Percentiles rank a stretch among this genome's conserved stretches.
Conservation (phyloP, 768 basidiomycete genomes). For the Boletus pseudo-olivaceus region DNA sequence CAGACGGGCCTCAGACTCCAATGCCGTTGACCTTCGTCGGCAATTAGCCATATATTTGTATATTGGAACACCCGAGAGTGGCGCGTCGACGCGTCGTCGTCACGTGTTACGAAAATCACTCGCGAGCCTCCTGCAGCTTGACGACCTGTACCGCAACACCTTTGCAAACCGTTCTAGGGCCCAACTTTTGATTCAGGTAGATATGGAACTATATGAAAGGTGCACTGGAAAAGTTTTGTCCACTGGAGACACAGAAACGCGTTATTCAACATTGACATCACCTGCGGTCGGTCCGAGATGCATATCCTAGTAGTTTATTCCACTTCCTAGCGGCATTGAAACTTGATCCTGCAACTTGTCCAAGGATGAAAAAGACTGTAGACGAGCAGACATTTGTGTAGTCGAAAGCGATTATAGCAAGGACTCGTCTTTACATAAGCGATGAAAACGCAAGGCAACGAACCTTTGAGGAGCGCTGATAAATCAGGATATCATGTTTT, state of each 20-base stretch:
- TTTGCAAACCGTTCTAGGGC: neutral
- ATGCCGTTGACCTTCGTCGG: slow-evolving; percentile 25
- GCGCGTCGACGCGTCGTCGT: slow-evolving; percentile 14
- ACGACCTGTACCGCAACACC: neutral
- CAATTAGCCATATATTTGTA: slow-evolving; percentile 16
- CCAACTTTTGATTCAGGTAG: too few species aligned
- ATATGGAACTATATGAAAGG: too few species aligned
- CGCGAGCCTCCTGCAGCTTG: neutral
- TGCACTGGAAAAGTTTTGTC: neutral
- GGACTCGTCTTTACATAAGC: slow-evolving; percentile 8
- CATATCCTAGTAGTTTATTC: neutral
- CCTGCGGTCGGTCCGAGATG: neutral
- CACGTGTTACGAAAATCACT: slow-evolving; percentile 30
- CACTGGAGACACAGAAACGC: neutral
- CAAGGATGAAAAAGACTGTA: neutral
- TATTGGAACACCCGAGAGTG: neutral
- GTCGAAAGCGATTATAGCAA: neutral
- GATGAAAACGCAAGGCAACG: neutral
- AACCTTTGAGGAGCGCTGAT: neutral
- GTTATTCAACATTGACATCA: neutral
- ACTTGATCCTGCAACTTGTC: neutral
- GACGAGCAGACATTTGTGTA: neutral
- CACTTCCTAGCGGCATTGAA: neutral
- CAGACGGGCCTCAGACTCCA: slow-evolving; percentile 3
- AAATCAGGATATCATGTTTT: neutral